These are phyloP conservation scores for Arthrobotrys pseudoclavata DNA, from an alignment of 2,329 filamentous ascomycete genomes.

Conservation along the genomic window DNA sequence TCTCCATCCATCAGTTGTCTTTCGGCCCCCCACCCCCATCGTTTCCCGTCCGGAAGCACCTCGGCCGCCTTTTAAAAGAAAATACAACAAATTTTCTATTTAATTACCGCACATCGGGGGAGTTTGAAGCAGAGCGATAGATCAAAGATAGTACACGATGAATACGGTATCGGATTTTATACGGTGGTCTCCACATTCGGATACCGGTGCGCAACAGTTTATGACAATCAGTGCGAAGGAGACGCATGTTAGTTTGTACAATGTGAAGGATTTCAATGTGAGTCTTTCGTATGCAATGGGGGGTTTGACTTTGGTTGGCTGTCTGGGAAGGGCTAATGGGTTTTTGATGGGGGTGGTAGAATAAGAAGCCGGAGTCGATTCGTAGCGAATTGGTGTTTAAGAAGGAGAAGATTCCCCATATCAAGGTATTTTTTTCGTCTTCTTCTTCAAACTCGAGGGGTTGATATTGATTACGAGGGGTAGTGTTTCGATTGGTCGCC, in stretches of 20 bases:
- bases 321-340: slow-evolving; percentile 29
- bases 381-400: slow-evolving; percentile 63
- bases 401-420: slow-evolving; percentile 70
- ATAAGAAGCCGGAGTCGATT: slow-evolving; percentile 50
- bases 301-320: no score
- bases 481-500: slow-evolving; percentile 71
- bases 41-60: not conserved
- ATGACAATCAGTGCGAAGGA: slow-evolving; percentile 70
- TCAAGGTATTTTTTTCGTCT: slow-evolving; percentile 66
- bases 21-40: not conserved
- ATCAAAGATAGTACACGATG: slow-evolving; percentile 65
- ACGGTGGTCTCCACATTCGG: slow-evolving; percentile 71
- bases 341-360: slow-evolving; percentile 15
- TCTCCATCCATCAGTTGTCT: not conserved
- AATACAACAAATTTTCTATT: no score
- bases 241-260: slow-evolving; percentile 69
- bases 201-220: slow-evolving; percentile 68
- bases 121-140: not conserved
- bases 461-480: slow-evolving; percentile 6
- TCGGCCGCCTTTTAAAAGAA: not conserved
- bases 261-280: slow-evolving; percentile 67
- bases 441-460: not conserved
- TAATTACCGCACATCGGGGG: not conserved
- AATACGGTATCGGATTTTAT: slow-evolving; percentile 68
- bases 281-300: slow-evolving; percentile 64